Evolutionary conservation across 2,329 filamentous ascomycete genomes (phyloP), one percentile per base, ranked within the genome.

Genomic region (Atkinsonella texensis): DNA sequence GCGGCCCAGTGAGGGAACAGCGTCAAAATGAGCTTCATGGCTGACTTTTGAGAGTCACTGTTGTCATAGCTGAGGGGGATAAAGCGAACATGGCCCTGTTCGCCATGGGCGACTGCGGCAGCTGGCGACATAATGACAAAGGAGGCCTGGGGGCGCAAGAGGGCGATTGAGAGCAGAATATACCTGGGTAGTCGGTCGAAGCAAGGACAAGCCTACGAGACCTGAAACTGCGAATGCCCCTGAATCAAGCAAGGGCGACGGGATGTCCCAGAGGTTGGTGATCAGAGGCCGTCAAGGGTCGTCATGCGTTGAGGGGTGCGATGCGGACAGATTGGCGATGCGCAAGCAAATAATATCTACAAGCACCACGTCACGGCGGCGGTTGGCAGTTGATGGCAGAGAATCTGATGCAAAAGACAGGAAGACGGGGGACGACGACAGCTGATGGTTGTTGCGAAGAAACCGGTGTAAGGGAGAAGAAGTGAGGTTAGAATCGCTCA

Each of bases 1-100:
- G 78, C 76, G 58, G 82, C 77, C 93, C 93, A 98, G 60, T 94
- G 82, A 11, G 90, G 90, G 54, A 84, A 80, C 55, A 96, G 75
- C 31, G 87, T 79, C 59, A 89, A 74, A 61, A 96, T 83, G 56
- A 98, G 80, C 57, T 79, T 79, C 55, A 87, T 75, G 50, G 90
- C 91, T 18, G 91, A 94, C 53, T 80, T 75, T 57, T 91, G 80
- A 32, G 87, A 85, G 65, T 94, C 82, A 58, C 79, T 73, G 67
- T 81, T 81, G 68, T 87, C 84, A 75, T 95, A 96, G 59, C 77
- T 79, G 55, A 91, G 76, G 51, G 88, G 79, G 53, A 97, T 86
- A 70, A 77, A 76, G 59, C 72, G 78, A 53, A 83, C 72, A 56
- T 74, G 68, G 60, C 67, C 68, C 54, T 72, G 62, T 52, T 64